These are phyloP conservation scores for Aspergillus spinulosporus DNA, from an alignment of 2,329 filamentous ascomycete species.

Conservation along the genomic window DNA sequence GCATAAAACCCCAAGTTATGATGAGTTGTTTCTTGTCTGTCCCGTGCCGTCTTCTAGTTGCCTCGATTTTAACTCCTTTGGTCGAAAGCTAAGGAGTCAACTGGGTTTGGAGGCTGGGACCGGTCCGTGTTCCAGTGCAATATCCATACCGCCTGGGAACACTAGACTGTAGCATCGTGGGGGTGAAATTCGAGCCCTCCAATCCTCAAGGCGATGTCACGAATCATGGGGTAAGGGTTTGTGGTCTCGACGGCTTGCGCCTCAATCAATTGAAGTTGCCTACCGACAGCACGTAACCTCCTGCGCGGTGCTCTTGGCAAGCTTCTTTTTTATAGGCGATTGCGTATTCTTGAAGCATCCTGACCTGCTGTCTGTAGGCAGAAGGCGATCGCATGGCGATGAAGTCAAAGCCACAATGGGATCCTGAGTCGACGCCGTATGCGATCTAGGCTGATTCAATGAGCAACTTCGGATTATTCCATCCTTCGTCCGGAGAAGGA, in stretches of 20 bases:
- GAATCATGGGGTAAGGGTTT: constrained; percentile 1
- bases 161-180: not conserved
- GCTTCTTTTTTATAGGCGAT: not conserved
- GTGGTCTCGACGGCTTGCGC: not conserved
- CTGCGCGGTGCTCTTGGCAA: not conserved
- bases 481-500: not conserved
- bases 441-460: not conserved
- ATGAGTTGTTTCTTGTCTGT: constrained; percentile 4
- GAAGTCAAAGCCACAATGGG: not conserved
- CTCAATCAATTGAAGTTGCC: constrained; percentile 1
- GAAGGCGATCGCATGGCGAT: not conserved
- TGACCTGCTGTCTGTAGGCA: not conserved
- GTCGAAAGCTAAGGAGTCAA: not conserved
- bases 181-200: not conserved
- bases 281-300: not conserved
- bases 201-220: not conserved
- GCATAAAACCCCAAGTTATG: not conserved
- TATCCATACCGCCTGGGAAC: not conserved
- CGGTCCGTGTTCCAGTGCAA: not conserved
- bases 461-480: not conserved
- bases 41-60: not conserved
- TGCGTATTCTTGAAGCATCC: not conserved
- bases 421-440: not conserved
- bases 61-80: not conserved
- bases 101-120: not conserved